Percentiles rank a stretch among this genome's conserved stretches.
phyloP scores from a whole-genome alignment of 164 flowering plant genomes.

The Stephania cephalantha region DNA sequence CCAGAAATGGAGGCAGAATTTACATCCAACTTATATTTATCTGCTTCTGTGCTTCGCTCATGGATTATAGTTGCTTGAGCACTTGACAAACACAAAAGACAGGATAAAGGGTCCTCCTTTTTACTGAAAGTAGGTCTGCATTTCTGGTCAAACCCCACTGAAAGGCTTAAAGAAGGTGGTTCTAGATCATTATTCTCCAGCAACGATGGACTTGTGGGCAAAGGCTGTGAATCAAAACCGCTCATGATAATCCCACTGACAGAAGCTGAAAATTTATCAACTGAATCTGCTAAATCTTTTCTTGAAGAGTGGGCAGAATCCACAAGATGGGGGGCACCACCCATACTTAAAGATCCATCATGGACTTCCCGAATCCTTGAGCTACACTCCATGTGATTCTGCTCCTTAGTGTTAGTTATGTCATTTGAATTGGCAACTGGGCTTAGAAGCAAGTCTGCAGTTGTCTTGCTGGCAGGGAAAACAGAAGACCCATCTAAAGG shows the following conservation, averaged over 20 bases:
- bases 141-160: neutral
- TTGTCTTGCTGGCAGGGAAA: constrained; percentile 7
- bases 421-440: constrained; percentile 14
- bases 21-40: constrained; percentile 1
- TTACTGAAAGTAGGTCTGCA: neutral
- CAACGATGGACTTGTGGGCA: constrained; percentile 6
- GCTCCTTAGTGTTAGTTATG: constrained; percentile 20
- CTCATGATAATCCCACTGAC: neutral
- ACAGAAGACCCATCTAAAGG: constrained; percentile 5
- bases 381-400: constrained; percentile 15
- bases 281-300: constrained; percentile 3
- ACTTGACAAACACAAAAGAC: constrained; percentile 6
- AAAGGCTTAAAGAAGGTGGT: neutral
- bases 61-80: constrained; percentile 3
- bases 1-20: constrained; percentile 16
- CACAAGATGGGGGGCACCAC: constrained; percentile 4
- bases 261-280: constrained; percentile 13
- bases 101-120: neutral
- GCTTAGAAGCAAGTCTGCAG: constrained; percentile 11
- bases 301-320: constrained; percentile 6
- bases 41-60: constrained; percentile 9
- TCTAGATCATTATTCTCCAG: constrained; percentile 9
- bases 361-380: constrained; percentile 8
- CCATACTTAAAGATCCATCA: constrained; percentile 14
- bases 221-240: constrained; percentile 10